These are phyloP conservation scores for Umbilicaria muhlenbergii DNA, from an alignment of 495 filamentous ascomycete species.

Conservation along the genomic window DNA sequence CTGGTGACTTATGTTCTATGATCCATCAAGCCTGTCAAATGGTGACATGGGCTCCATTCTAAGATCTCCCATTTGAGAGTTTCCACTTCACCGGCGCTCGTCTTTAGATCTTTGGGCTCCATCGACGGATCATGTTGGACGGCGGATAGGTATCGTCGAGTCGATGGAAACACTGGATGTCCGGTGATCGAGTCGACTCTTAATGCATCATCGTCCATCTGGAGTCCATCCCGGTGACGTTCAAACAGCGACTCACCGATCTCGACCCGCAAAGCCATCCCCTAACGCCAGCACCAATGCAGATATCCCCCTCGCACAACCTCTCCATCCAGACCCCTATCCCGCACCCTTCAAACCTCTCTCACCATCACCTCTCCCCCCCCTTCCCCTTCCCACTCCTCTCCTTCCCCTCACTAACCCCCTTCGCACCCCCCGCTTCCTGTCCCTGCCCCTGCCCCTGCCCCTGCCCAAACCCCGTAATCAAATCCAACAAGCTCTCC, in stretches of 20 bases:
- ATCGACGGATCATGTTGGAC: too few species aligned
- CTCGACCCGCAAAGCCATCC: constrained; percentile 22
- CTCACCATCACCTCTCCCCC: constrained; percentile 2
- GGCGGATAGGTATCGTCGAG: not conserved
- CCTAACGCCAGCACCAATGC: too few species aligned
- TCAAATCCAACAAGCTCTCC: constrained; percentile 55
- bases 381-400: constrained; percentile 11
- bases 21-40: too few species aligned
- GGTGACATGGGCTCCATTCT: too few species aligned
- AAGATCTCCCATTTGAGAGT: too few species aligned
- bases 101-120: too few species aligned
- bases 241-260: constrained; percentile 19
- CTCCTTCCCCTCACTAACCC: constrained; percentile 3
- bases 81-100: too few species aligned
- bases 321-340: not conserved
- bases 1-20: too few species aligned
- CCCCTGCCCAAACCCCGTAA: constrained; percentile 42
- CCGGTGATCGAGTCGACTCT: not conserved
- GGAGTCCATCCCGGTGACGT: constrained; percentile 21
- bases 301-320: too few species aligned
- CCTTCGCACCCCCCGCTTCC: constrained; percentile 1
- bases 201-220: constrained; percentile 30
- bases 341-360: constrained; percentile 1
- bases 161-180: not conserved
- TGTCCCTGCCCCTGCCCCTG: constrained; percentile 12